These are phyloP conservation scores for Vicia villosa DNA, from an alignment of 306 rosid species.

Conservation along the genomic window DNA sequence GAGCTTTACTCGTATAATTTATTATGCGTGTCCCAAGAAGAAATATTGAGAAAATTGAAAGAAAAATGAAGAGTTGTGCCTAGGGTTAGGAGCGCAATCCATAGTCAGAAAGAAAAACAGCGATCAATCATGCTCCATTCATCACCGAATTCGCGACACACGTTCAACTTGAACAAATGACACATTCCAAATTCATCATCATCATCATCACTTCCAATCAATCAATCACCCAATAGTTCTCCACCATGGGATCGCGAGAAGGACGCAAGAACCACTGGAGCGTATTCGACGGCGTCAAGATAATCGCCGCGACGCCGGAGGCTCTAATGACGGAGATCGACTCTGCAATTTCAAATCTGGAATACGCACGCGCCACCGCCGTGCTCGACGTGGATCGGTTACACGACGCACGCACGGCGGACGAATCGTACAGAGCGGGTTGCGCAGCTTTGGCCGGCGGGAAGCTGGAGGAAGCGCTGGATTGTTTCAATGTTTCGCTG, in stretches of 20 bases:
- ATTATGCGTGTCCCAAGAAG: too few species aligned
- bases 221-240: too few species aligned
- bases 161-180: not conserved
- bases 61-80: too few species aligned
- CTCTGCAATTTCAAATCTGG: slow-evolving; percentile 75
- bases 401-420: slow-evolving; percentile 69
- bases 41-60: too few species aligned
- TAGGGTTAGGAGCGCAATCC: too few species aligned
- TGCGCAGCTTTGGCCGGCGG: slow-evolving; percentile 84
- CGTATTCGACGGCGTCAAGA: slow-evolving; percentile 67
- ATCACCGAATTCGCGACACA: too few species aligned
- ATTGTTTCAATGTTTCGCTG: slow-evolving; percentile 61
- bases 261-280: slow-evolving; percentile 54
- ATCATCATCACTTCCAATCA: not conserved
- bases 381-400: slow-evolving; percentile 36
- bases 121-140: too few species aligned
- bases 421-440: slow-evolving; percentile 79
- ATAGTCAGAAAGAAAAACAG: too few species aligned
- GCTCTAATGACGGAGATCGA: slow-evolving; percentile 78
- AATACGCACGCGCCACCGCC: slow-evolving; percentile 64
- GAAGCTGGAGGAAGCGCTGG: slow-evolving; percentile 71
- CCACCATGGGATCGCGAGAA: slow-evolving; percentile 42
- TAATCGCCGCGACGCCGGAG: slow-evolving; percentile 73
- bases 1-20: too few species aligned
- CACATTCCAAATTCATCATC: not conserved